A percentile compares a stretch with the other conserved stretches of the same genome.
These are phyloP conservation scores for Helicostylum pulchrum DNA, from an alignment of 192 early-diverging fungal species.

Conservation along the genomic window DNA sequence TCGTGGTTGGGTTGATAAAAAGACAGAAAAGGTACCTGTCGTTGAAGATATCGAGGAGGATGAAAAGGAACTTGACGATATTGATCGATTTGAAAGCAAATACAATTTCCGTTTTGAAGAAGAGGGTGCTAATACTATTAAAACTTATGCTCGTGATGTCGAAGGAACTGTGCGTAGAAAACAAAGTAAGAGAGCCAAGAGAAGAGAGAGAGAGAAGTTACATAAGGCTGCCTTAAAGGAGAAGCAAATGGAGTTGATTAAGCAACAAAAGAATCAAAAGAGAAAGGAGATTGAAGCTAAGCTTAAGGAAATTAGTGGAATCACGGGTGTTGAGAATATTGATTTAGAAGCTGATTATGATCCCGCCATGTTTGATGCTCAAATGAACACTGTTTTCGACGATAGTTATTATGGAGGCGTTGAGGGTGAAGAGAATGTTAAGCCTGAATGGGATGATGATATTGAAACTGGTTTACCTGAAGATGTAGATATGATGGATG, in stretches of 20 bases:
- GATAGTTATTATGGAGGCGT: slow-evolving; percentile 63
- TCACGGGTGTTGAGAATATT: slow-evolving; percentile 77
- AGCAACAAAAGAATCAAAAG: slow-evolving; percentile 90
- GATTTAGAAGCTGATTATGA: slow-evolving; percentile 94
- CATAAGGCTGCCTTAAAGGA: slow-evolving; percentile 72
- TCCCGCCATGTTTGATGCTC: slow-evolving; percentile 75
- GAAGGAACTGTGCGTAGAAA: slow-evolving; percentile 81
- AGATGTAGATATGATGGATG: slow-evolving; percentile 87
- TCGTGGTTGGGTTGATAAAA: slow-evolving; percentile 91
- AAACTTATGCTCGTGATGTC: slow-evolving; percentile 78
- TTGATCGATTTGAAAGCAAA: slow-evolving; percentile 84
- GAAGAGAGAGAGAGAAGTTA: slow-evolving; percentile 67
- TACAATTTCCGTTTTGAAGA: slow-evolving; percentile 97
- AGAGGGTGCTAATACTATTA: slow-evolving; percentile 63
- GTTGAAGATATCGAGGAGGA: slow-evolving; percentile 73
- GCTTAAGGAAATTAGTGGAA: slow-evolving; percentile 81
- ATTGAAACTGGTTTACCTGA: slow-evolving; percentile 48
- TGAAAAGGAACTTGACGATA: slow-evolving; percentile 73
- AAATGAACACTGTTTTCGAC: slow-evolving; percentile 81
- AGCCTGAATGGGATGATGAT: slow-evolving; percentile 88
- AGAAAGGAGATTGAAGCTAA: slow-evolving; percentile 80
- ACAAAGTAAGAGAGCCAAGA: slow-evolving; percentile 72
- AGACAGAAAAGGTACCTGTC: slow-evolving; percentile 52
- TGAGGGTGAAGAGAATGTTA: slow-evolving; percentile 58
- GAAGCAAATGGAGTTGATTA: slow-evolving; percentile 79